Percentiles rank a stretch among this genome's conserved stretches.
Evolutionary conservation across 805 yeast species (phyloP).

Genomic region (Metschnikowia hibisci): DNA sequence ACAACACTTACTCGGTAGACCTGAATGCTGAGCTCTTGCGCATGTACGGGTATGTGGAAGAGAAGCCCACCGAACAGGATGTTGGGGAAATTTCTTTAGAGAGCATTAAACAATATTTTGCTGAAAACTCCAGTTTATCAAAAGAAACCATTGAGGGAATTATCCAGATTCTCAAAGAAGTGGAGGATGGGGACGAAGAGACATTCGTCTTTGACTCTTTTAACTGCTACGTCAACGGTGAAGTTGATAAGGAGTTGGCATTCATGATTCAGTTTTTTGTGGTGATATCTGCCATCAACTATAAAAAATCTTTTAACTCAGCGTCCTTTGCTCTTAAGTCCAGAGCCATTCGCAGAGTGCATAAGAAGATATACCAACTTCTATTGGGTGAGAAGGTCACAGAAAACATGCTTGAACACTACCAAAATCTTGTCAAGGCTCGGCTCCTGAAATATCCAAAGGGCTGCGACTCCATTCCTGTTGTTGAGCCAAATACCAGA

Average conservation of each 20-base stretch:
- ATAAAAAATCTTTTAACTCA: slow-evolving; percentile 22
- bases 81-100: slow-evolving; percentile 68
- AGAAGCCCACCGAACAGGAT: slow-evolving; percentile 66
- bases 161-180: slow-evolving; percentile 25
- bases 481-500: background rate
- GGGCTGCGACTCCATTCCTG: background rate
- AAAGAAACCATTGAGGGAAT: slow-evolving; percentile 32
- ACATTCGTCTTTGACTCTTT: slow-evolving; percentile 50
- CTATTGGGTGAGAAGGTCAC: slow-evolving; percentile 52
- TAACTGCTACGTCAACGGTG: slow-evolving; percentile 59
- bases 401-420: slow-evolving; percentile 25
- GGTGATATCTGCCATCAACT: slow-evolving; percentile 25
- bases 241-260: slow-evolving; percentile 54
- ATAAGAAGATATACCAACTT: slow-evolving; percentile 59
- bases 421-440: slow-evolving; percentile 27
- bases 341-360: slow-evolving; percentile 42
- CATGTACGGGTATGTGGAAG: slow-evolving; percentile 87
- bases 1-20: slow-evolving; percentile 84
- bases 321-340: slow-evolving; percentile 21
- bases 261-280: slow-evolving; percentile 52
- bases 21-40: slow-evolving; percentile 89
- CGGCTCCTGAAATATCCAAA: slow-evolving; percentile 50
- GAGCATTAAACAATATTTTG: slow-evolving; percentile 37
- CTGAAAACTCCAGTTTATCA: slow-evolving; percentile 17
- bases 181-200: slow-evolving; percentile 39